Base-by-base conservation (phyloP, 768 basidiomycete species). In the Wakefieldia striispora region DNA sequence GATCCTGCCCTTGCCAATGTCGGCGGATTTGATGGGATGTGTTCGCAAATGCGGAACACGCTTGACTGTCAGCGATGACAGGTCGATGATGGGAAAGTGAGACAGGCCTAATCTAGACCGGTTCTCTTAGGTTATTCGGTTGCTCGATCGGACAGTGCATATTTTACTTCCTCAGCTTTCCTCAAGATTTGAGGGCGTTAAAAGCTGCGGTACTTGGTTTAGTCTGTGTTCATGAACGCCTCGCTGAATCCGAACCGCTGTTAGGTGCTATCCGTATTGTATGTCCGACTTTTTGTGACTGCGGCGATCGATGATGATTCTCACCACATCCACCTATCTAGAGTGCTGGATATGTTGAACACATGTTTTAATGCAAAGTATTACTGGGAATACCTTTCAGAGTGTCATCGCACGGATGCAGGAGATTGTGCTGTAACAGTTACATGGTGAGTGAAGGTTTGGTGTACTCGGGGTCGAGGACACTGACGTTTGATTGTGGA, bases 91-190 rank as follows among this genome's bases (percentile, higher is more conserved):
- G 16, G 33, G 33, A 33, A 33, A 33, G 14, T 33, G 33, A 16
- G 33, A 16, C 7, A 33, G 33, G 16, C 33, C 33, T 33, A 16
- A 33, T 33, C 17, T 12, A 16, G 33, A 16, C 14, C 6, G 6
- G 6, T 16, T 12, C 13, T 29, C 3, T 29, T 33, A 57, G 55
- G 45, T 29, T 57, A 16, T 52, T 42, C 9, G 56, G 55, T 4
- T 57, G 56, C 19, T 48, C 45, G 13, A 6, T 57, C 0, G 56
- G 55, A 1, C 56, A 52, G 29, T 41, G 38, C n/a, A 24, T 45
- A 3, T 45, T 53, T 39, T 58, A 57, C 14, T 53, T 43, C 24
- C 36, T 14, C 13, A 46, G 37, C 21, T 56, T 56, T 29, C 48
- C 55, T 7, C 35, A 14, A 7, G 55, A 57, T 21, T 14, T 48